Conservation (phyloP, 169 alveolate genomes). For the Neospora caninum region DNA sequence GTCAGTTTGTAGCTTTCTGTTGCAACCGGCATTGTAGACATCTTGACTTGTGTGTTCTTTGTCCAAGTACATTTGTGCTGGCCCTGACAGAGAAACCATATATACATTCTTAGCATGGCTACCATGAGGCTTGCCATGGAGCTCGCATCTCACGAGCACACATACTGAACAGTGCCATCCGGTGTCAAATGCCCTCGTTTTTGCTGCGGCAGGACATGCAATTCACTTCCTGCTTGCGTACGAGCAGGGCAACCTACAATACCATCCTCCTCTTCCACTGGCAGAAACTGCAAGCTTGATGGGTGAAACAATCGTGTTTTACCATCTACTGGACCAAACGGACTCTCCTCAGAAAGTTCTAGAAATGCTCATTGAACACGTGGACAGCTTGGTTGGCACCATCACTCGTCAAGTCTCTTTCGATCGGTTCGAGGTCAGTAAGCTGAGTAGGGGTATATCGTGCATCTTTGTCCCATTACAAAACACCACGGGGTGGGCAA, state of each 20-base stretch:
- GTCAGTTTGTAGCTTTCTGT: too few relatives aligned
- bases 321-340: constrained; percentile 21
- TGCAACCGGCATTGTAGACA: too few relatives aligned
- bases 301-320: constrained; percentile 25
- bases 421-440: constrained; percentile 31
- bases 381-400: constrained; percentile 17
- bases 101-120: too few relatives aligned
- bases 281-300: constrained; percentile 31
- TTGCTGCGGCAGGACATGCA: constrained; percentile 26
- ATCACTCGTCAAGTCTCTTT: not conserved
- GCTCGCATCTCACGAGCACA: too few relatives aligned
- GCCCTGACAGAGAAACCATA: too few relatives aligned
- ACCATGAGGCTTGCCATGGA: too few relatives aligned
- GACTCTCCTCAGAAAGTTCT: not conserved
- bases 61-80: too few relatives aligned
- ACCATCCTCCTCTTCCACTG: constrained; percentile 24
- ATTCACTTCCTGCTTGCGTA: constrained; percentile 15
- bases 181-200: too few relatives aligned
- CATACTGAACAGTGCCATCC: too few relatives aligned
- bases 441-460: too few relatives aligned
- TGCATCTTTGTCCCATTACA: not conserved
- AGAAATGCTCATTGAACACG: not conserved
- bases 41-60: too few relatives aligned
- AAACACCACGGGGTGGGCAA: not conserved
- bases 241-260: not conserved